A percentile compares a stretch with the other conserved stretches of the same genome.
These are phyloP conservation scores for Lyophyllum semitale DNA, from an alignment of 768 basidiomycete genomes.

Conservation along the genomic window DNA sequence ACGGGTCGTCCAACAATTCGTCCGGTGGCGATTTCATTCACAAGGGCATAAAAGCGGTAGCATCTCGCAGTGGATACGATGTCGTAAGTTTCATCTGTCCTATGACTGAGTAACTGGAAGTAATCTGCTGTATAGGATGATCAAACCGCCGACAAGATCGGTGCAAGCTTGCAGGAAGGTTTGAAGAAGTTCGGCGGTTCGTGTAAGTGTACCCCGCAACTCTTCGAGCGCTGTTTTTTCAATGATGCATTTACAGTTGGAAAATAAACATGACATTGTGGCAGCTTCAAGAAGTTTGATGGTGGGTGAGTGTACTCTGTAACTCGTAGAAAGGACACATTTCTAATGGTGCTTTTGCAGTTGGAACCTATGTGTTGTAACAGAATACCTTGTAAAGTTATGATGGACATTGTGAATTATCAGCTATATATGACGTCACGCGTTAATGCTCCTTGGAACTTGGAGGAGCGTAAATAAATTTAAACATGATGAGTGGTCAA, in stretches of 20 bases:
- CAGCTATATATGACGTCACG: too few relatives aligned
- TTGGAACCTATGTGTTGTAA: too few relatives aligned
- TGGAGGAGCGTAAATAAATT: too few relatives aligned
- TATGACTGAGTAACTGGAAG: background rate
- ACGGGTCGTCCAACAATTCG: conserved; percentile 29
- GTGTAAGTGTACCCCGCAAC: conserved; percentile 14
- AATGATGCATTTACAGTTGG: background rate
- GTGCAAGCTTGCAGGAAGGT: conserved; percentile 34
- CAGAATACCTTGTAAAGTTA: too few relatives aligned
- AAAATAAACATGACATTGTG: background rate
- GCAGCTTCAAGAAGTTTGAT: too few relatives aligned
- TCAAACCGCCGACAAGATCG: conserved; percentile 37
- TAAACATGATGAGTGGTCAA: too few relatives aligned
- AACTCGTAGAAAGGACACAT: too few relatives aligned
- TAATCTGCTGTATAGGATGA: conserved; percentile 28
- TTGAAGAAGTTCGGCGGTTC: conserved; percentile 36
- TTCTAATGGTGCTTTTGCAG: too few relatives aligned
- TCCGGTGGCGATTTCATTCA: conserved; percentile 31
- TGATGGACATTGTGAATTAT: too few relatives aligned
- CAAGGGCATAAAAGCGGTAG: conserved; percentile 39
- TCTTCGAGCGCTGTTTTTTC: background rate
- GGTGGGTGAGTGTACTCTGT: too few relatives aligned
- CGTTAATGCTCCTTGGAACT: too few relatives aligned
- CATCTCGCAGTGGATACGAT: conserved; percentile 44
- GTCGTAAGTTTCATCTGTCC: conserved; percentile 34